Evolutionary conservation across 2,329 filamentous ascomycete species (phyloP).

Genomic region (Esteya vermicola): DNA sequence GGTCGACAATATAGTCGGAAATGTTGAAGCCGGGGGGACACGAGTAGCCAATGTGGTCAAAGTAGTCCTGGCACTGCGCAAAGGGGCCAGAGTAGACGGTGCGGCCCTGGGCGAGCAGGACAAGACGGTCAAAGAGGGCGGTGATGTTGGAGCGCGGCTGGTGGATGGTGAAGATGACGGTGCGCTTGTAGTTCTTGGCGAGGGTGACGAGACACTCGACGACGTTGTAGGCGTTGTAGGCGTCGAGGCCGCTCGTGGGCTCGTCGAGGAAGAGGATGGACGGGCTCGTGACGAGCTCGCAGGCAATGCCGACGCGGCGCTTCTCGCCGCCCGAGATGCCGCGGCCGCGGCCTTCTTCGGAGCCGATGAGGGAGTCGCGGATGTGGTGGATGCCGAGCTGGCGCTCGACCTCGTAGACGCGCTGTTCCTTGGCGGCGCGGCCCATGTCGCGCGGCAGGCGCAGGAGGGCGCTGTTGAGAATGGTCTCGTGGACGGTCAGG

Average conservation of each 20-base stretch:
- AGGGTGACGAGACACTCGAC: slow-evolving; percentile 89
- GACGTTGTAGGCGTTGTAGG: slow-evolving; percentile 96
- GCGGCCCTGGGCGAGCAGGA: slow-evolving; percentile 76
- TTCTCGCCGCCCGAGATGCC: slow-evolving; percentile 97
- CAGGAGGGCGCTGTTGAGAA: slow-evolving; percentile 82
- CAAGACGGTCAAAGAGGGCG: slow-evolving; percentile 85
- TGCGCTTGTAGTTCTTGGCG: slow-evolving; percentile 92
- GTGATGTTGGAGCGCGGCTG: slow-evolving; percentile 97
- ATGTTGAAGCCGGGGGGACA: slow-evolving; percentile 98
- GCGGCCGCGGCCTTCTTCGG: slow-evolving; percentile 83
- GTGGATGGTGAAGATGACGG: slow-evolving; percentile 96
- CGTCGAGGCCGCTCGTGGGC: slow-evolving; percentile 88
- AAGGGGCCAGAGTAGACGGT: slow-evolving; percentile 93
- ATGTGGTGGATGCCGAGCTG: slow-evolving; percentile 93
- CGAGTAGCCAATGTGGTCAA: slow-evolving; percentile 79
- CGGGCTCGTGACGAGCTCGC: slow-evolving; percentile 91
- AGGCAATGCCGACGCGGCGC: slow-evolving; percentile 88
- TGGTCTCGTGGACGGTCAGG: slow-evolving; percentile 93
- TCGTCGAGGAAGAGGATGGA: slow-evolving; percentile 96
- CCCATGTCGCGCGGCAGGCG: slow-evolving; percentile 90
- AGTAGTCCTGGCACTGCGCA: slow-evolving; percentile 76
- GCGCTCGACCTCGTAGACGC: slow-evolving; percentile 84
- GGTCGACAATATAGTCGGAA: slow-evolving; percentile 90
- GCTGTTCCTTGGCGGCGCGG: slow-evolving; percentile 71
- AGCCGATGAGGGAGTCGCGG: slow-evolving; percentile 87